Base-by-base conservation (phyloP, 129 eudicot genomes). In the Lactuca saligna region DNA sequence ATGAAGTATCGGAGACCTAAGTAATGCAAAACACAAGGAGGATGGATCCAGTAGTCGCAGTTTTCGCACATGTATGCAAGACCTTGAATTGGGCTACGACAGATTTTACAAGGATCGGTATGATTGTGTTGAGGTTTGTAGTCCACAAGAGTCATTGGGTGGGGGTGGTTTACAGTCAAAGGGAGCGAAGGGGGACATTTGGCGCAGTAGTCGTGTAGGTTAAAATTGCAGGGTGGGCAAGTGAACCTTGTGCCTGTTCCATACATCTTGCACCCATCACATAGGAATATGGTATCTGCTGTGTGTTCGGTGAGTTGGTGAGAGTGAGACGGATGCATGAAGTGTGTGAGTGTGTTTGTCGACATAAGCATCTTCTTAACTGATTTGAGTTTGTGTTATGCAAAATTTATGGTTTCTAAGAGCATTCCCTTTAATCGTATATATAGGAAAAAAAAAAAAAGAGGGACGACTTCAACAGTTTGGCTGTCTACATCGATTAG, bases 241-340 rank as follows among this genome's bases (percentile, higher is more conserved):
- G 10, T 67, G 62, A 67, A 67, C 15, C 62, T 49, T 11, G 62
- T 13, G 61, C 72, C 72, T 17, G 17, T 67, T 35, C 72, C 72
- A 9, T 2, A 31, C 10, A 54, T 3, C 51, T 35, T 53, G 61
- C 72, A 67, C 17, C 53, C 72, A 3, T 53, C 61, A 34, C 72
- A 67, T 7, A 16, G 16, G 31, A 34, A 67, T 4, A 29, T 5
- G 7, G 72, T 16, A 16, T 67, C 7, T 11, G 32, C 13, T 2
- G 32, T 53, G 35, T 32, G 50, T 3, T 34, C 31, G 6, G 35
- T 5, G 35, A 67, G 62, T 8, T 17, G 15, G 61, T 67, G 72
- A 51, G 13, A 16, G 61, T 67, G 72, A 51, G 13, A 16, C 8
- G 61, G 60, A 53, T 67, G 50, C 11, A 10, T 16, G 49, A 54